Evolutionary conservation across 345 rosid species (phyloP), one percentile per base, ranked within the genome.

Genomic region (Populus nigra): DNA sequence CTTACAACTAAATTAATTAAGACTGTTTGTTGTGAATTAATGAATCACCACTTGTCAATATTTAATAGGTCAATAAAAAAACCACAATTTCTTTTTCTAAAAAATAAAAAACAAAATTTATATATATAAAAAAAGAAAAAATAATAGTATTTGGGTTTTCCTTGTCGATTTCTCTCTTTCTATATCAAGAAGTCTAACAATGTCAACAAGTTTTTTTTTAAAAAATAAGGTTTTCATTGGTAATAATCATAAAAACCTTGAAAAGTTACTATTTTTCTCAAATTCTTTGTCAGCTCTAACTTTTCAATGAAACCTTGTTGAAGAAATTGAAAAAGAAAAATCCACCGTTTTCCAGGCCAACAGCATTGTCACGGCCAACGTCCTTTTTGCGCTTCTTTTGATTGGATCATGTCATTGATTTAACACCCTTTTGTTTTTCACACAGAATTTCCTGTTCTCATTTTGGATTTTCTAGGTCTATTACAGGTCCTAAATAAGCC

Each of bases 331-430:
- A 71, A 45, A 15, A 1, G 31, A 3, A 23, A 43, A 41, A 70
- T 5, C 36, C 39, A 16, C 36, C 16, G 57, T 72, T 70, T 76
- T 74, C 11, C 68, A 61, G 82, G 86, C 84, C 86, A 87, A 74
- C 69, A 79, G 33, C 53, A 62, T 33, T 71, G 16, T 16, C 53
- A 41, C 71, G 74, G 85, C 83, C 65, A 16, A 33, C 61, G 65
- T 35, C 10, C 8, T 38, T 76, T 71, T 10, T 69, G 41, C 68
- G 66, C 69, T 77, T 61, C 71, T 61, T 74, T 75, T 70, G 73
- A 29, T 81, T 78, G 82, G 86, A 82, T 84, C 84, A 61, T 84
- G 80, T 81, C 84, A 25, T 41, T 69, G 20, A 47, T 73, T 16
- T 3, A 75, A 65, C 25, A 23, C 72, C 83, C 78, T 3, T 72